A percentile compares a stretch with the other conserved stretches of the same genome.
phyloP scores from a whole-genome alignment of 2,329 filamentous ascomycete genomes.

The Aspergillus spinulosporus region DNA sequence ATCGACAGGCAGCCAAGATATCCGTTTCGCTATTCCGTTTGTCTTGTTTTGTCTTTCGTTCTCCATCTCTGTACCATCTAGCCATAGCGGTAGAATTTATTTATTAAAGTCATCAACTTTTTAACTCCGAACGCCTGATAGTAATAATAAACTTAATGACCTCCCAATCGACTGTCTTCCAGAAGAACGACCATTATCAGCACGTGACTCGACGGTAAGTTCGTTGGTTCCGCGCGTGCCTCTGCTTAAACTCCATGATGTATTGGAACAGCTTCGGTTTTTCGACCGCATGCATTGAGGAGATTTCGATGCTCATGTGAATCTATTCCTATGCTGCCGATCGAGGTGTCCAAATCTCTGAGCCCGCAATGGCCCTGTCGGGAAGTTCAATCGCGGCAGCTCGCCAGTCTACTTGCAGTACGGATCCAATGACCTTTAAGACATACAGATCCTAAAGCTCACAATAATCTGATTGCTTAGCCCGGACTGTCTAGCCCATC shows the following conservation, averaged over 20 bases:
- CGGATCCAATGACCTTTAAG: not conserved
- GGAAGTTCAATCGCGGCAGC: constrained; percentile 43
- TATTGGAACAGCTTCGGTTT: not conserved
- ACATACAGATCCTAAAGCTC: not conserved
- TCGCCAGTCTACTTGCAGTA: constrained; percentile 45
- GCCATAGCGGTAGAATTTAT: constrained; percentile 7
- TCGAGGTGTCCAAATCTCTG: constrained; percentile 36
- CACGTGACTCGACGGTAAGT: not conserved
- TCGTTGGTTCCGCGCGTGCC: constrained; percentile 1
- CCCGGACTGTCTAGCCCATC: constrained; percentile 62
- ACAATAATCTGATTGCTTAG: constrained; percentile 22
- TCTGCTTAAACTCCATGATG: not conserved
- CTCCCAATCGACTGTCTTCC: too few species aligned
- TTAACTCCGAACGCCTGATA: not conserved
- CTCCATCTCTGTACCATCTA: constrained; percentile 11
- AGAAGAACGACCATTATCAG: not conserved
- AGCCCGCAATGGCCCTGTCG: constrained; percentile 47
- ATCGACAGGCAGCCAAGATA: constrained; percentile 22
- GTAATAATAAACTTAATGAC: too few species aligned
- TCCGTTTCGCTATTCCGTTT: constrained; percentile 11
- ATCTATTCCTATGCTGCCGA: constrained; percentile 31
- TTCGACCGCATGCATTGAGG: not conserved
- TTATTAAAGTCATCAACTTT: not conserved
- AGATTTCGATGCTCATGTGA: not conserved
- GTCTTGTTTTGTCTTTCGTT: constrained; percentile 4